Evolutionary conservation across 345 rosid species (phyloP), one percentile per base, ranked within the genome.

Genomic region (Iberis pinnata): DNA sequence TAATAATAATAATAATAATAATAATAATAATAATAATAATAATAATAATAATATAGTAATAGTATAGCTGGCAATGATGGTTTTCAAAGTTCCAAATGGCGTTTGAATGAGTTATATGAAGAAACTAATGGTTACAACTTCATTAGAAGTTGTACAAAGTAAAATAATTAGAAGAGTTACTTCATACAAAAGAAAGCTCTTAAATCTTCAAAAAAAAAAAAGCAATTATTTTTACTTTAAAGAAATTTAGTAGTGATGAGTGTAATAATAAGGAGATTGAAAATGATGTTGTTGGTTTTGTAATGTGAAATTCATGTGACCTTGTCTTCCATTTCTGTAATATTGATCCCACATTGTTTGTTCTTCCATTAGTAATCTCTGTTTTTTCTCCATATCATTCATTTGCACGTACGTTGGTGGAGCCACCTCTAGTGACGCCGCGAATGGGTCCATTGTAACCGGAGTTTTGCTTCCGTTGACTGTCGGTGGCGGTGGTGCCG

Each of bases 271-370:
- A 43, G 17, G 60, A 20, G 9, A 12, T 11, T 65, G 70, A 25
- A 35, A 27, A 25, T 33, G 15, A 49, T 65, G 59, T 27, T 39
- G 56, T 42, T 49, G 65, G 56, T 60, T 46, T 39, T 46, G 71
- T 42, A 14, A n/a, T n/a, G n/a, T 35, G 12, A 39, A 46, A 26
- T 64, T 54, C 64, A 57, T 29, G 29, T 81, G 72, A 29, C 79
- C 80, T 62, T 67, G 76, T 81, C 72, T 81, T 60, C 82, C 89
- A 47, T 71, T 75, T 60, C 47, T 71, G 1, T 72, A 67, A 57
- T 79, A 84, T 22, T 81, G 85, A 60, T 79, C 77, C 93, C 88
- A 84, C 68, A 79, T 73, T 31, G 65, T 33, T 64, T 84, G 88
- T 69, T 84, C 88, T 64, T 75, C 85, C 72, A 74, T 68, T 47